Percentiles rank a stretch among this genome's conserved stretches.
These are phyloP conservation scores for Solanum medicagineum DNA, from an alignment of 257 asterid genomes.

Conservation along the genomic window DNA sequence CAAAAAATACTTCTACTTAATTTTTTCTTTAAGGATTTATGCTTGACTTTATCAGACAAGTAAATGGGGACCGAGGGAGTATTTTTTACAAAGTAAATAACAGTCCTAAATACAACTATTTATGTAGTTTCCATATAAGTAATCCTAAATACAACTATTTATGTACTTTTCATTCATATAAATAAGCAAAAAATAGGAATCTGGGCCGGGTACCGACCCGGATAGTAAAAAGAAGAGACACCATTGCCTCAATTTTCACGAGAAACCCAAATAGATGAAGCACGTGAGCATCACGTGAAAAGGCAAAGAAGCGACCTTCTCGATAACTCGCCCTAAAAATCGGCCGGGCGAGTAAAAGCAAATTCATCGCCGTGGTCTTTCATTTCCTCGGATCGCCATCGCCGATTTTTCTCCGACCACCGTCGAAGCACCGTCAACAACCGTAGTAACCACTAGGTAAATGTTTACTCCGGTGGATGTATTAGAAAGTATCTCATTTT, in stretches of 20 bases:
- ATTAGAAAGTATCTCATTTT: background rate
- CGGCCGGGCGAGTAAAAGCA: constrained; percentile 2
- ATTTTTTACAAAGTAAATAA: no score
- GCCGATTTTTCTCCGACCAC: constrained; percentile 2
- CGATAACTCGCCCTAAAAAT: constrained; percentile 3
- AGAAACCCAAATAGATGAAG: background rate
- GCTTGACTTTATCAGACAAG: no score
- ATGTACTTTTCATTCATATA: background rate
- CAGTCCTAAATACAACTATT: no score
- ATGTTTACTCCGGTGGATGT: background rate
- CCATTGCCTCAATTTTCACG: no score
- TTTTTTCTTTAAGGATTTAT: no score
- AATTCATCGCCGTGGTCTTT: constrained; percentile 24
- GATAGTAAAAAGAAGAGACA: background rate
- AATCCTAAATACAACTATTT: no score
- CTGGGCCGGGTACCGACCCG: background rate
- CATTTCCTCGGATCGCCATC: constrained; percentile 19
- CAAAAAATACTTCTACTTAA: no score
- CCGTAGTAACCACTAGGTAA: background rate
- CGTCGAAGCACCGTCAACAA: background rate
- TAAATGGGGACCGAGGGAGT: no score
- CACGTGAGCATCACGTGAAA: background rate
- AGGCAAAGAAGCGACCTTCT: background rate
- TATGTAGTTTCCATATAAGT: no score
- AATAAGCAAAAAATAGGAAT: background rate